Evolutionary conservation across 352 stramenopile genomes (phyloP), one percentile per base, ranked within the genome.

Genomic region (Pythium biforme): DNA sequence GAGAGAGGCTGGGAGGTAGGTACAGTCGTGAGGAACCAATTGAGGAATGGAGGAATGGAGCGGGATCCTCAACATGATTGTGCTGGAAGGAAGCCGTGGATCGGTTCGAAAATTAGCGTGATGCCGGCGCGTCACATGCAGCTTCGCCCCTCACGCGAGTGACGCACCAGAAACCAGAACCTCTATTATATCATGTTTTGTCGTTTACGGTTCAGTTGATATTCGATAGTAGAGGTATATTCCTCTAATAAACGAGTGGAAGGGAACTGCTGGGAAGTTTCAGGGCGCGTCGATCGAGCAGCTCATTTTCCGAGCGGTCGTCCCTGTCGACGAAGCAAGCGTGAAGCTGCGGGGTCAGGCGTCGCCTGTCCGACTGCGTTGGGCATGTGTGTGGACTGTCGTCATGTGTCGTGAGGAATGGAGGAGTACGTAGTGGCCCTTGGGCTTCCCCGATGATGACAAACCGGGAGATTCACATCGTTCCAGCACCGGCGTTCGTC

Each of bases 401-500:
- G 37, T 43, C 37, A 14, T 43, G 37, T 43, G 17, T 41, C 34
- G 34, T 19, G 34, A 10, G 34, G 7, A 41, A 34, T 55, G 25
- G 34, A 26, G 53, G n/a, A 22, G 15, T 68, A n/a, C 19, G 20
- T 23, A 12, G 25, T 22, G 0, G 9, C 1, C 48, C 48, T 15
- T 37, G 31, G 8, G 14, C 25, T 45, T 69, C 56, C 64, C 57
- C 39, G 26, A 70, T 59, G 64, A 70, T 66, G 64, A 70, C 45
- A 43, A 43, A 27, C 46, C 47, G 48, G 48, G 50, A 62, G 51
- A 70, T 23, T 55, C 31, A 55, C 43, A 63, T 70, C 64, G 64
- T 70, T 70, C 64, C 64, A 70, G 64, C 64, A 70, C 64, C 37
- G 55, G 40, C 46, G 25, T 51, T 25, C 22, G 15, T 25, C n/a